These are phyloP conservation scores for Mychonastes homosphaera DNA, from an alignment of 139 green algal species.

Conservation along the genomic window DNA sequence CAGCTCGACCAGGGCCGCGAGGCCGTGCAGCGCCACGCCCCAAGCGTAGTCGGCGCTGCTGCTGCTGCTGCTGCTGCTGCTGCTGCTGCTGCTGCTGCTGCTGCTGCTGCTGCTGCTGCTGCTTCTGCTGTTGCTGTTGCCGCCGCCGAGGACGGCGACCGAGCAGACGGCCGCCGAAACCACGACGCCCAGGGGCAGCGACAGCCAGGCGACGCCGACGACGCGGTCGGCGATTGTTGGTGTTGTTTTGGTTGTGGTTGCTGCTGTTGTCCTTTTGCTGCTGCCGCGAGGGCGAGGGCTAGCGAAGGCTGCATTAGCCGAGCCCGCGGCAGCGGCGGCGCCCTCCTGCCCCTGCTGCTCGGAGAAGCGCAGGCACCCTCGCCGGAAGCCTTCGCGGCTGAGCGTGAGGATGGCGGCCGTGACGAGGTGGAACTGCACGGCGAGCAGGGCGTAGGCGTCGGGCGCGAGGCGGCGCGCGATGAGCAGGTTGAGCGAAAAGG, in stretches of 20 bases:
- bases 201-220: slow-evolving; percentile 27
- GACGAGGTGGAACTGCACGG: slow-evolving; percentile 85
- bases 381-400: slow-evolving; percentile 71
- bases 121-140: slow-evolving; percentile 1
- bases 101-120: slow-evolving; percentile 3
- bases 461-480: slow-evolving; percentile 56
- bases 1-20: slow-evolving; percentile 58
- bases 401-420: slow-evolving; percentile 81
- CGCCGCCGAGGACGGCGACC: neutral
- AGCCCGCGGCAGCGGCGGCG: neutral
- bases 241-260: neutral
- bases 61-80: neutral
- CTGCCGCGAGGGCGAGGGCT: neutral
- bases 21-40: slow-evolving; percentile 19
- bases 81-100: neutral
- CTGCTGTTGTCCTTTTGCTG: neutral
- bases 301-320: neutral
- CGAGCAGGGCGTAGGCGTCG: slow-evolving; percentile 63
- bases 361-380: slow-evolving; percentile 61
- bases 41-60: neutral
- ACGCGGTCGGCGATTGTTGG: slow-evolving; percentile 16
- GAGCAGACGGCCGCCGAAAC: slow-evolving; percentile 16
- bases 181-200: slow-evolving; percentile 35
- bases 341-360: slow-evolving; percentile 7
- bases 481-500: slow-evolving; percentile 74